Evolutionary conservation across 257 asterid genomes (phyloP).

Genomic region (Anisodus tanguticus): DNA sequence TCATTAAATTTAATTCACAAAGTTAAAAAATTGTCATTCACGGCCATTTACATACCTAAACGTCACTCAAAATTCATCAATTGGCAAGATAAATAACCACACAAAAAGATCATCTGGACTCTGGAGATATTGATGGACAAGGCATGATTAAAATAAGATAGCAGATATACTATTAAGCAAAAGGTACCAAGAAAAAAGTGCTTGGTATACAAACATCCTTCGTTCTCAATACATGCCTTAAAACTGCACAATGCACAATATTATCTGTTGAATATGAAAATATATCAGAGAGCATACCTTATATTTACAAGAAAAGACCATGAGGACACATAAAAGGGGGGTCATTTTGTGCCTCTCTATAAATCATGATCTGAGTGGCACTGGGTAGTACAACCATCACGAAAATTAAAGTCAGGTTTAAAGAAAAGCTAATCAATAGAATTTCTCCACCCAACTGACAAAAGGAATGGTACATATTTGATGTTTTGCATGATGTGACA

Average conservation of each 20-base stretch:
- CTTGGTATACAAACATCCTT: not conserved
- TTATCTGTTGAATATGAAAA: not conserved
- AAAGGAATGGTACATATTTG: not conserved
- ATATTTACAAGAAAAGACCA: not conserved
- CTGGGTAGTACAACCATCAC: conserved; percentile 1
- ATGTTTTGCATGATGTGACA: not conserved
- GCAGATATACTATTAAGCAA: not conserved
- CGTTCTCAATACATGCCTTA: not conserved
- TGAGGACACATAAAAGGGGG: not conserved
- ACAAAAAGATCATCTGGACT: not conserved
- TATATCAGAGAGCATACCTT: conserved; percentile 25
- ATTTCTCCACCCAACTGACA: not conserved
- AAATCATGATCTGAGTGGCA: not conserved
- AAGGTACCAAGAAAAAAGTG: not conserved
- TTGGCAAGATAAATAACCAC: not conserved
- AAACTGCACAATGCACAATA: not conserved
- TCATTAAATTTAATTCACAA: not conserved
- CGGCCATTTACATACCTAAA: not conserved
- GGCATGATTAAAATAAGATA: not conserved
- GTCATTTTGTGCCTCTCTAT: conserved; percentile 3
- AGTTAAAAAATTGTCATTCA: conserved; percentile 7
- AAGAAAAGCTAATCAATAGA: conserved; percentile 22
- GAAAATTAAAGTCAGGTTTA: conserved; percentile 10
- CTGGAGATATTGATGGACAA: too few relatives aligned
- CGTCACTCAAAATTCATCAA: conserved; percentile 25